Evolutionary conservation across 441 rosid genomes (phyloP).

Genomic region (Corymbia citriodora): DNA sequence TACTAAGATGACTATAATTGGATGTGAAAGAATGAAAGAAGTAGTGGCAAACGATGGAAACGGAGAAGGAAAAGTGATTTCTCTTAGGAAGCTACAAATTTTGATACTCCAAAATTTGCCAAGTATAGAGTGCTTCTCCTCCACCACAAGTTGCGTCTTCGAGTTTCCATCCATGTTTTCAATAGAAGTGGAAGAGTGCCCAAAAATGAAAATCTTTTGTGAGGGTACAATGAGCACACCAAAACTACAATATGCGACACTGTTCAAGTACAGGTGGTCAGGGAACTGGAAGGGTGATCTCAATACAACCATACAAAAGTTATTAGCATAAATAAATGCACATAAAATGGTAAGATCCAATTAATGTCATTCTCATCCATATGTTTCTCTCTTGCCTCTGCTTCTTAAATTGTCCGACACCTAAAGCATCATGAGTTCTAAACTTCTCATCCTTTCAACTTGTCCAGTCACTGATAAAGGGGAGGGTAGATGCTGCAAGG

Average conservation of each 20-base stretch:
- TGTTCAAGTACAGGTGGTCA: fast-evolving
- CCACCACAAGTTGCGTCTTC: background rate
- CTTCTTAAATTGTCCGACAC: too few relatives aligned
- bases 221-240: fast-evolving
- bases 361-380: background rate
- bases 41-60: background rate
- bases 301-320: too few relatives aligned
- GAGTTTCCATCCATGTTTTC: fast-evolving
- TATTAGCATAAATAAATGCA: fast-evolving
- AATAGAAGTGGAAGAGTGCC: background rate
- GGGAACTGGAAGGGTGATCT: background rate
- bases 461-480: too few relatives aligned
- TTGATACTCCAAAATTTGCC: background rate
- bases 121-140: background rate
- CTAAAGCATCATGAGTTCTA: background rate
- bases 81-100: fast-evolving
- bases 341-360: background rate
- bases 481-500: too few relatives aligned
- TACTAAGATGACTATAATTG: background rate
- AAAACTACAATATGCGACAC: fast-evolving
- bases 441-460: too few relatives aligned
- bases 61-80: background rate
- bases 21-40: background rate
- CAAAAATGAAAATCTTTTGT: background rate
- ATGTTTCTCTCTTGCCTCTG: too few relatives aligned